These are phyloP conservation scores for Eragrostis nindensis DNA, from an alignment of 176 grass and related monocot species.

Conservation along the genomic window DNA sequence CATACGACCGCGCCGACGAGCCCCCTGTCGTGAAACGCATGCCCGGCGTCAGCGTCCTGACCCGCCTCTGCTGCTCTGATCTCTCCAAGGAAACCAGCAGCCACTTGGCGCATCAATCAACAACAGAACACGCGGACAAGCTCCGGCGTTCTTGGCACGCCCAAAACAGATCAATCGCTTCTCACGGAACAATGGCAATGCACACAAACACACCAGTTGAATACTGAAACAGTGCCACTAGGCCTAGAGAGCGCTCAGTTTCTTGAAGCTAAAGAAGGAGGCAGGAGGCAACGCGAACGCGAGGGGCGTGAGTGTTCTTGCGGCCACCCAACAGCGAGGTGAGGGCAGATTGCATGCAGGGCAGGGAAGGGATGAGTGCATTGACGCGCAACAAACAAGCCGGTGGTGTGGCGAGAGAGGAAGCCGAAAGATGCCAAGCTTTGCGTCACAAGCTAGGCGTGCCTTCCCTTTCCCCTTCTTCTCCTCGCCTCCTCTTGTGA, in stretches of 20 bases:
- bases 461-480: not conserved
- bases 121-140: not conserved
- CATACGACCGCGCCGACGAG: slow-evolving; percentile 53
- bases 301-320: not conserved
- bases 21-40: slow-evolving; percentile 60
- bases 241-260: not conserved
- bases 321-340: slow-evolving; percentile 15
- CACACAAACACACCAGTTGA: not conserved
- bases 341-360: slow-evolving; percentile 3
- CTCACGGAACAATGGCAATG: not conserved
- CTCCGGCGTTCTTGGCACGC: not conserved
- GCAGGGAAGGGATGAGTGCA: slow-evolving; percentile 39
- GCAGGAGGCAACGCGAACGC: not conserved
- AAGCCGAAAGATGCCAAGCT: slow-evolving; percentile 51
- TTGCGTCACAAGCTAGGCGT: slow-evolving; percentile 32
- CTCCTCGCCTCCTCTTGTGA: not conserved
- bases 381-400: slow-evolving; percentile 11
- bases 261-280: slow-evolving; percentile 19
- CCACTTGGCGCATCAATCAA: slow-evolving; percentile 1
- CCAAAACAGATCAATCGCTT: not conserved
- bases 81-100: not conserved
- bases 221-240: no score
- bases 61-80: not conserved
- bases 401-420: not conserved
- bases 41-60: not conserved